Conservation (phyloP, 2,329 filamentous ascomycete genomes). For the Chrysoporthe puriensis region DNA sequence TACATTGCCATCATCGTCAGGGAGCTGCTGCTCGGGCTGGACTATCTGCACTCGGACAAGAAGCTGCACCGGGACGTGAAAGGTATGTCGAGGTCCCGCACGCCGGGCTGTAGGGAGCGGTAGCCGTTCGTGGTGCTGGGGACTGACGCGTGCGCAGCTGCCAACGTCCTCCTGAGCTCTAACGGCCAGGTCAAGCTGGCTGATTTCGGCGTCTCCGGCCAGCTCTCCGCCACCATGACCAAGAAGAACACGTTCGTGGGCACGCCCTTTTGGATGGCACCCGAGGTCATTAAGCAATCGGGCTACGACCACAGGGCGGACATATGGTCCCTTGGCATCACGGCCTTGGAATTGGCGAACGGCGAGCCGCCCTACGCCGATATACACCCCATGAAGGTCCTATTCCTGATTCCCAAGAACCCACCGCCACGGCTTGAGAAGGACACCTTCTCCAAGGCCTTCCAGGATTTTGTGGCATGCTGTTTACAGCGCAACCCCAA, state of each 20-base stretch:
- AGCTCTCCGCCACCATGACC: slow-evolving; percentile 96
- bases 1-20: slow-evolving; percentile 96
- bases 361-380: slow-evolving; percentile 95
- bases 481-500: slow-evolving; percentile 89
- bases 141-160: slow-evolving; percentile 54
- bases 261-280: slow-evolving; percentile 99
- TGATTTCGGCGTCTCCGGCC: slow-evolving; percentile 95
- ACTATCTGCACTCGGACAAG: slow-evolving; percentile 93
- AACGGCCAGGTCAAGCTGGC: slow-evolving; percentile 96
- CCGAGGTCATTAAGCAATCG: slow-evolving; percentile 97
- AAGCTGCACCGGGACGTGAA: slow-evolving; percentile 98
- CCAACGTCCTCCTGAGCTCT: slow-evolving; percentile 86
- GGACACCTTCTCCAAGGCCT: slow-evolving; percentile 78
- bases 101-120: too few species aligned
- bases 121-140: too few species aligned
- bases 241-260: slow-evolving; percentile 99
- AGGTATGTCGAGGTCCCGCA: slow-evolving; percentile 54
- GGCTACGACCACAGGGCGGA: slow-evolving; percentile 98
- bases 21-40: slow-evolving; percentile 85
- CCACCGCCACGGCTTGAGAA: slow-evolving; percentile 75
- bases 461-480: slow-evolving; percentile 82
- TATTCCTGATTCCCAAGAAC: slow-evolving; percentile 96
- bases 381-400: slow-evolving; percentile 97
- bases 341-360: slow-evolving; percentile 86
- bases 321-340: slow-evolving; percentile 96